Evolutionary conservation across 2,329 filamentous ascomycete genomes (phyloP).

Genomic region (Hypoxylon sp.): DNA sequence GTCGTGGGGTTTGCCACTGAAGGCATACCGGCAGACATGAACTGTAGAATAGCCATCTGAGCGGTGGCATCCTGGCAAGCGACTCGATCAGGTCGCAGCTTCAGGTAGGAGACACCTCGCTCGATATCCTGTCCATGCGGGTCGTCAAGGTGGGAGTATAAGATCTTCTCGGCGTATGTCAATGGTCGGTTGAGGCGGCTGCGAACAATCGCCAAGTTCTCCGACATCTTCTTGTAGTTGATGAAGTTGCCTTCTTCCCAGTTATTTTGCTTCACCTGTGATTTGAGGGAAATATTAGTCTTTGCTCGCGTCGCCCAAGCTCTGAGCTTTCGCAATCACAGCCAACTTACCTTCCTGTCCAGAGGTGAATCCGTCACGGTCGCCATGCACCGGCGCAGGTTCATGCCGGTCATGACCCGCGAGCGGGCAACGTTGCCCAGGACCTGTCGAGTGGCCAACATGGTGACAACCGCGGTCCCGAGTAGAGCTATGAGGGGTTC

Average conservation of each 20-base stretch:
- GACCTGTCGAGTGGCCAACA: constrained; percentile 80
- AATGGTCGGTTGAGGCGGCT: constrained; percentile 90
- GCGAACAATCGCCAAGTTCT: constrained; percentile 94
- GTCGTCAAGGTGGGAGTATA: constrained; percentile 98
- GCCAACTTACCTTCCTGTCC: constrained; percentile 80
- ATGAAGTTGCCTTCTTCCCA: constrained; percentile 97
- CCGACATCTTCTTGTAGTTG: constrained; percentile 99
- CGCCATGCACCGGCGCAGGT: constrained; percentile 78
- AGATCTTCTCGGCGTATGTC: constrained; percentile 97
- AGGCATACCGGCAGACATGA: constrained; percentile 99
- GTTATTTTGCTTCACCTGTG: constrained; percentile 90
- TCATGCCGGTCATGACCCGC: constrained; percentile 67
- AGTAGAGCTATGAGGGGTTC: constrained; percentile 43
- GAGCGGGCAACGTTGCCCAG: constrained; percentile 74
- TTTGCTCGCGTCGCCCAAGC: background rate
- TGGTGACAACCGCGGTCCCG: constrained; percentile 60
- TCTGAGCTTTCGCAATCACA: constrained; percentile 10
- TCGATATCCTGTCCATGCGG: constrained; percentile 96
- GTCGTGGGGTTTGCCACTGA: constrained; percentile 94
- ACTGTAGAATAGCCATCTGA: constrained; percentile 99
- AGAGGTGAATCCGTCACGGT: constrained; percentile 88
- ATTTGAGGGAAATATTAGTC: constrained; percentile 50
- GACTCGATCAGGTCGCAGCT: constrained; percentile 95
- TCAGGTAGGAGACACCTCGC: constrained; percentile 95
- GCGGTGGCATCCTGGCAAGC: constrained; percentile 99